These are phyloP conservation scores for Parathielavia hyrcaniae DNA, from an alignment of 495 filamentous ascomycete species.

Conservation along the genomic window DNA sequence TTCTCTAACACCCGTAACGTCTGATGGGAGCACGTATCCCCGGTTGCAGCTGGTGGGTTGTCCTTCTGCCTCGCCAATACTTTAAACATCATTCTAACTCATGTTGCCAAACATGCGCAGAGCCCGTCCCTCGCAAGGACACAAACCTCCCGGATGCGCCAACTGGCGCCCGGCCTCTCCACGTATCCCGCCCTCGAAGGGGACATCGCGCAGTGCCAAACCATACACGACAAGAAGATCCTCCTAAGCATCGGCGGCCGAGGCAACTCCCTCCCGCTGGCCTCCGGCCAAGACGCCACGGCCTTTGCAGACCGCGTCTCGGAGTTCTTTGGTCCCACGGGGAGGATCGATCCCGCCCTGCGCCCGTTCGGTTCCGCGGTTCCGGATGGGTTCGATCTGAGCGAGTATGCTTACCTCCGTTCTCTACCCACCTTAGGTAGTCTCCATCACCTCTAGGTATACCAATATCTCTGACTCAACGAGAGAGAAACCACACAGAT, in stretches of 20 bases:
- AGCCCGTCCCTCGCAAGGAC: not conserved
- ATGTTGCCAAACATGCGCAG: not conserved
- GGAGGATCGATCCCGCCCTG: slow-evolving; percentile 16
- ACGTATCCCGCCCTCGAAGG: slow-evolving; percentile 15
- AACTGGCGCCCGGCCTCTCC: slow-evolving; percentile 9
- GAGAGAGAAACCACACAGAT: not conserved
- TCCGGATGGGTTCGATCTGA: slow-evolving; percentile 56
- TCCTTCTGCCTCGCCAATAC: not conserved
- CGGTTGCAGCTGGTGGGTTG: slow-evolving; percentile 13
- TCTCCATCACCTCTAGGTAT: not conserved
- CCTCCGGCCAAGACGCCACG: slow-evolving; percentile 44
- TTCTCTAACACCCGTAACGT: slow-evolving; percentile 15
- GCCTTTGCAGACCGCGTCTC: slow-evolving; percentile 54
- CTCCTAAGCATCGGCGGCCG: slow-evolving; percentile 58
- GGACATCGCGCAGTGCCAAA: slow-evolving; percentile 57
- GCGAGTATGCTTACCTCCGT: not conserved
- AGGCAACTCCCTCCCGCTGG: slow-evolving; percentile 43
- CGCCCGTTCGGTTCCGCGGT: slow-evolving; percentile 49
- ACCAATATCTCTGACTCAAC: not conserved
- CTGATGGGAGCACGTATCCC: slow-evolving; percentile 7
- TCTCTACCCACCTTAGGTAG: not conserved
- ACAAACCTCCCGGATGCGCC: slow-evolving; percentile 8
- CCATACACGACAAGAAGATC: slow-evolving; percentile 51
- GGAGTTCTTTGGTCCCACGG: slow-evolving; percentile 53
- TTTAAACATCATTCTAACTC: not conserved